A percentile compares a stretch with the other conserved stretches of the same genome.
Conservation (phyloP, 768 basidiomycete species). For the Trametes cinnabarina region DNA sequence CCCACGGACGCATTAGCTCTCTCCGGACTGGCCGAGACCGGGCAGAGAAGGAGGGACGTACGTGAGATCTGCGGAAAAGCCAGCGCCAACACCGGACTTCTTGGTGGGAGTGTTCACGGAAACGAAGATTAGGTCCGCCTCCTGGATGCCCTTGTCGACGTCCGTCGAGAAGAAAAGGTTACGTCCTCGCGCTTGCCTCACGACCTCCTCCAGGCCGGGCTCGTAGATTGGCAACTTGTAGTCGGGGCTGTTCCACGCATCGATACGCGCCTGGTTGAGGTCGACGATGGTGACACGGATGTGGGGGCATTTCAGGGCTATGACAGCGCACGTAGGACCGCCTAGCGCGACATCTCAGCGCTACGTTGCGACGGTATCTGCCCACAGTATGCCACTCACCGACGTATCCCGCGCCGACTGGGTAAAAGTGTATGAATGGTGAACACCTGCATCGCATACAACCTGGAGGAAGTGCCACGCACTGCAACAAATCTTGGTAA, state of each 20-base stretch:
- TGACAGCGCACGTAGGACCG: constrained; percentile 93
- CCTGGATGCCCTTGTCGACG: constrained; percentile 87
- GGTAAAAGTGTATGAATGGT: constrained; percentile 1
- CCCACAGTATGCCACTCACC: constrained; percentile 47
- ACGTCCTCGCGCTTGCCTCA: constrained; percentile 81
- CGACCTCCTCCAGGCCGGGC: constrained; percentile 91
- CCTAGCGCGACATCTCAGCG: constrained; percentile 42
- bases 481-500: constrained; percentile 89
- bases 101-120: constrained; percentile 99
- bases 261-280: constrained; percentile 89
- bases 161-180: constrained; percentile 98
- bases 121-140: constrained; percentile 98
- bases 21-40: not conserved
- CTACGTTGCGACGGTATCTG: not conserved
- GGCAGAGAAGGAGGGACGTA: constrained; percentile 42
- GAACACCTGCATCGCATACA: constrained; percentile 18
- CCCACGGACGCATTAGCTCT: not conserved
- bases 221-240: constrained; percentile 94
- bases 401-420: constrained; percentile 91
- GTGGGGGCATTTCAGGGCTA: constrained; percentile 89
- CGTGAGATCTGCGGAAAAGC: constrained; percentile 98
- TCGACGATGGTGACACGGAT: constrained; percentile 97
- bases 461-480: constrained; percentile 35
- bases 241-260: constrained; percentile 92
- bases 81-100: constrained; percentile 95